Evolutionary conservation across 1,139 yeast genomes (phyloP).

Genomic region (Blastobotrys capitulatus): DNA sequence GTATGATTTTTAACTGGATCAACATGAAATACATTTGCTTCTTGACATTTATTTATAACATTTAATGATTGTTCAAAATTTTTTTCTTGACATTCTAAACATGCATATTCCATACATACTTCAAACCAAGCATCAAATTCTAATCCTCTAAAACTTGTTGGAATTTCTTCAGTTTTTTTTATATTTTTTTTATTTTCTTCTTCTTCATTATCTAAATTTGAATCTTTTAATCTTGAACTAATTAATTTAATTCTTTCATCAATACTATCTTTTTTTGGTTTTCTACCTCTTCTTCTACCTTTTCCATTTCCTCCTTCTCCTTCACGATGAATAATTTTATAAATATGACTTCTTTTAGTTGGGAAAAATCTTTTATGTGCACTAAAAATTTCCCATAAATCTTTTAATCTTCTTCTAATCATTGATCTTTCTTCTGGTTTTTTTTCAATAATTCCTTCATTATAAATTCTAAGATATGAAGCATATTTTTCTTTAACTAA

Average conservation of each 20-base stretch:
- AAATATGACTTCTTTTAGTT: conserved; percentile 43
- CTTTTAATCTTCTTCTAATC: conserved; percentile 84
- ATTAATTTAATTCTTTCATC: conserved; percentile 70
- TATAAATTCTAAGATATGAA: conserved; percentile 51
- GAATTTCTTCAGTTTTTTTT: not conserved
- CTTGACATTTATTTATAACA: conserved; percentile 18
- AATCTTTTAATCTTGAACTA: conserved; percentile 30
- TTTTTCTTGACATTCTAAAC: conserved; percentile 57
- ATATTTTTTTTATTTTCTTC: no score
- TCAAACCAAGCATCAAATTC: conserved; percentile 79
- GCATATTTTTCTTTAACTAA: conserved; percentile 60
- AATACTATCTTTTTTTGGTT: conserved; percentile 45
- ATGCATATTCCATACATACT: conserved; percentile 70
- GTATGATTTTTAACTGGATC: conserved; percentile 49
- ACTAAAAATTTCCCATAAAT: conserved; percentile 74
- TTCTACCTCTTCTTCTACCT: not conserved
- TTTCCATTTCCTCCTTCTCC: no score
- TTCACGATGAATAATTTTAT: not conserved
- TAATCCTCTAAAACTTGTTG: conserved; percentile 58
- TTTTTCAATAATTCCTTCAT: conserved; percentile 48
- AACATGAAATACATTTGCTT: conserved; percentile 69
- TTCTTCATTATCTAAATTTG: conserved; percentile 26
- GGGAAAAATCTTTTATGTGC: conserved; percentile 75
- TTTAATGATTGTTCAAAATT: conserved; percentile 36
- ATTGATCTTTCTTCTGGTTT: conserved; percentile 55